Conservation (phyloP, 2,329 filamentous ascomycete genomes). For the Thielaviopsis punctulata region DNA sequence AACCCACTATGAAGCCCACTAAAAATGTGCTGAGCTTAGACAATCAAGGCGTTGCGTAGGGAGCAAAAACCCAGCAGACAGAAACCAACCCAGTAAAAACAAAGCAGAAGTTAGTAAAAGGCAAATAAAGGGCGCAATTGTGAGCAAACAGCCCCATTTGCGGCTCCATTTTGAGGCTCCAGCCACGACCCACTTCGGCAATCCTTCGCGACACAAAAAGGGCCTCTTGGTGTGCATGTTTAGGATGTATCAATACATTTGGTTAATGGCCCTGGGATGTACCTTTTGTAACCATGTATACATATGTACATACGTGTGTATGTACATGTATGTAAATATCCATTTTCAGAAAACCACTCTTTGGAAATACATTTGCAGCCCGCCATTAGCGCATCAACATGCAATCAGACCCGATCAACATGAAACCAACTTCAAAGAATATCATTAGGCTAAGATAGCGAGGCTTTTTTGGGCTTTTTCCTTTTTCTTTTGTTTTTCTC, state of each 20-base stretch:
- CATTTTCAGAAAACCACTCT: background rate
- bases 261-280: background rate
- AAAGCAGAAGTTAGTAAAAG: background rate
- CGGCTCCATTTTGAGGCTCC: conserved; percentile 10
- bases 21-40: background rate
- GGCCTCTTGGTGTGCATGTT: background rate
- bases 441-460: background rate
- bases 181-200: conserved; percentile 8
- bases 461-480: background rate
- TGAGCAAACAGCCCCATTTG: conserved; percentile 4
- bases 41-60: background rate
- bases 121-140: background rate
- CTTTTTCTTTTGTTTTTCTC: background rate
- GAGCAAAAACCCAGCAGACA: background rate
- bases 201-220: conserved; percentile 5
- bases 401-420: background rate
- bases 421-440: background rate
- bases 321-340: background rate
- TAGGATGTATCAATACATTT: background rate
- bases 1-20: background rate
- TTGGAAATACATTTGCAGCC: background rate
- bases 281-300: no score
- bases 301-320: background rate
- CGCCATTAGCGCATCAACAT: background rate
- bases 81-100: background rate